These are phyloP conservation scores for Corynespora cassiicola DNA, from an alignment of 2,329 filamentous ascomycete genomes.

Conservation along the genomic window DNA sequence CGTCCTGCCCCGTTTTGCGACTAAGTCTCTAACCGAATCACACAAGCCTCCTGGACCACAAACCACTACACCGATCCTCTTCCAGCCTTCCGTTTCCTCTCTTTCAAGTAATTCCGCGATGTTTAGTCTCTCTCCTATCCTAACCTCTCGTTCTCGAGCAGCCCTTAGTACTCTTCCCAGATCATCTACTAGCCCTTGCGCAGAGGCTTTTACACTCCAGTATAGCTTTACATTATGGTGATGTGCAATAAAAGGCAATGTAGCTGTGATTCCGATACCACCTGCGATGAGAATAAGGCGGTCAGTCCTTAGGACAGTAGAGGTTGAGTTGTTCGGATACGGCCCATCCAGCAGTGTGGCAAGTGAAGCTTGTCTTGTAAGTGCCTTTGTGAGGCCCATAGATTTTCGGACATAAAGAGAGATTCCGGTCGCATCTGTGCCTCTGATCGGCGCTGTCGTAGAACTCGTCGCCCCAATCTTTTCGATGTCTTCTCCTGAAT, in stretches of 20 bases:
- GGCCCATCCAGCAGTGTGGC: constrained; percentile 52
- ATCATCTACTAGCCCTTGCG: constrained; percentile 36
- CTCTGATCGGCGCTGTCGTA: too few species aligned
- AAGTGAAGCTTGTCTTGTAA: constrained; percentile 29
- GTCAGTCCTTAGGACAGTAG: constrained; percentile 28
- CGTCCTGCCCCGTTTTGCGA: constrained; percentile 12
- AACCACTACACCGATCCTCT: constrained; percentile 49
- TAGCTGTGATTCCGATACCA: constrained; percentile 56
- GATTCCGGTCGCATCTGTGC: too few species aligned
- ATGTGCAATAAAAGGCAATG: constrained; percentile 43
- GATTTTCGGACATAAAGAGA: constrained; percentile 48
- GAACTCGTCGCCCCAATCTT: too few species aligned
- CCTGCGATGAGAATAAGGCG: constrained; percentile 52
- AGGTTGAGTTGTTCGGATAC: constrained; percentile 44
- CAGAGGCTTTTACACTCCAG: constrained; percentile 45
- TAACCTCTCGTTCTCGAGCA: constrained; percentile 44
- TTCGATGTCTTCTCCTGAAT: too few species aligned
- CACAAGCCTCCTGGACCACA: constrained; percentile 50
- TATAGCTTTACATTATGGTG: constrained; percentile 49
- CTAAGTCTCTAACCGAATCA: constrained; percentile 46
- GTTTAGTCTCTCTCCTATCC: constrained; percentile 45
- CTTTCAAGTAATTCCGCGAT: constrained; percentile 35
- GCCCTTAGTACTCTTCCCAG: constrained; percentile 29
- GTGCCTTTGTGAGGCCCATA: constrained; percentile 43
- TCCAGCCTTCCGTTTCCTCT: constrained; percentile 44